Conservation (phyloP, 768 basidiomycete species). For the Trametes cinnabarina region DNA sequence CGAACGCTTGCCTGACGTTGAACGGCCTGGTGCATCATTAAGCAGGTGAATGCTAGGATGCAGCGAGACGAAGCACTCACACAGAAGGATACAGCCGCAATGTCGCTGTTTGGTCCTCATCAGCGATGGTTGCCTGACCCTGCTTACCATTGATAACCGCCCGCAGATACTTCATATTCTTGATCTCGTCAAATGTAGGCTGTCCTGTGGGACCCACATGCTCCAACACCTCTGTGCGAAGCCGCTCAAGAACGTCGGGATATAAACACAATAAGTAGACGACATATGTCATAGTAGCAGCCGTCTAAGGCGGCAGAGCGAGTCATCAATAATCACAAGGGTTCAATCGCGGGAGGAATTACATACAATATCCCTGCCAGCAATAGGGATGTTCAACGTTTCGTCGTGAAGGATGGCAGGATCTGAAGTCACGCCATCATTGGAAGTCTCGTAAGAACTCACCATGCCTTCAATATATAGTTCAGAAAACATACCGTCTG, state of each 20-base stretch:
- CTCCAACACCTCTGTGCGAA: constrained; percentile 35
- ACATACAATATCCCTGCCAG: constrained; percentile 34
- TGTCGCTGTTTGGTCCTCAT: not conserved
- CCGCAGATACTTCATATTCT: constrained; percentile 35
- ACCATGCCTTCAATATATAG: no score
- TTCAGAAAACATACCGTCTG: constrained; percentile 32
- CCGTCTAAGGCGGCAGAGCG: constrained; percentile 23
- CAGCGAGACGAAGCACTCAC: constrained; percentile 16
- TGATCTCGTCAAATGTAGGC: constrained; percentile 34
- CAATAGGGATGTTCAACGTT: constrained; percentile 34
- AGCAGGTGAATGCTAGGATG: no score
- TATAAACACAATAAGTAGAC: constrained; percentile 34
- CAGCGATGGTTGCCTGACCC: no score
- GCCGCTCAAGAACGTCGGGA: constrained; percentile 30
- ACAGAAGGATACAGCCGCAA: constrained; percentile 32
- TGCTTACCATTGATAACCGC: constrained; percentile 36
- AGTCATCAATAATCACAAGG: no score
- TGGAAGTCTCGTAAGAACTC: not conserved
- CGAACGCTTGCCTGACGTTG: constrained; percentile 23
- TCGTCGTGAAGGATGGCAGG: constrained; percentile 33
- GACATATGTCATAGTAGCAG: constrained; percentile 32
- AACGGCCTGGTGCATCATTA: constrained; percentile 23
- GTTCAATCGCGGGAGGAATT: not conserved
- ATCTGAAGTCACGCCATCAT: constrained; percentile 19
- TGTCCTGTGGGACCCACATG: constrained; percentile 27